Conservation (phyloP, 768 basidiomycete genomes). For the Lactarius hatsudake region DNA sequence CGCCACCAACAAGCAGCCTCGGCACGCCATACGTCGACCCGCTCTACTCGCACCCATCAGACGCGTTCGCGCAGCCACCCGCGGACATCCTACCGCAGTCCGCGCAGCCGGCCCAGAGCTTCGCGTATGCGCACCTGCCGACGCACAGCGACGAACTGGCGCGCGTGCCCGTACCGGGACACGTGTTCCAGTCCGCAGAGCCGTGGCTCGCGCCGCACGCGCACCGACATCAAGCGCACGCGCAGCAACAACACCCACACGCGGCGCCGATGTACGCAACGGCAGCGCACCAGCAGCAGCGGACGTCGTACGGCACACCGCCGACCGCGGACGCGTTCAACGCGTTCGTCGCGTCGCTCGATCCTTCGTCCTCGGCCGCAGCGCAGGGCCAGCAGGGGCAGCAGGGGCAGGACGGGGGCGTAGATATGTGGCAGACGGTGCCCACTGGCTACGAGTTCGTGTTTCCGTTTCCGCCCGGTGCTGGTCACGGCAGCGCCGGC, state of each 20-base stretch:
- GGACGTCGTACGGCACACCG: conserved; percentile 11
- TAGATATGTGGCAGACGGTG: conserved; percentile 25
- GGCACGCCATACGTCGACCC: conserved; percentile 18
- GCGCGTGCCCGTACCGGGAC: conserved; percentile 12
- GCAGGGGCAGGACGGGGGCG: conserved; percentile 4
- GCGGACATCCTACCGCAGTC: background rate
- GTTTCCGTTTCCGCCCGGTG: conserved; percentile 9
- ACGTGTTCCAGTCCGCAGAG: conserved; percentile 10
- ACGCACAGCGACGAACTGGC: conserved; percentile 25
- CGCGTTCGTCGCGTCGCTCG: conserved; percentile 10
- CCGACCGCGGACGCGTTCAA: conserved; percentile 5
- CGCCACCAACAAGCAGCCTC: conserved; percentile 19
- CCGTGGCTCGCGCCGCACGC: conserved; percentile 17
- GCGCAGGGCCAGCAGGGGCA: background rate
- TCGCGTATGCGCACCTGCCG: conserved; percentile 21
- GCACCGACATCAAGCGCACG: conserved; percentile 5
- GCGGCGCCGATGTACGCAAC: conserved; percentile 6
- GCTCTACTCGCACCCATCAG: conserved; percentile 11
- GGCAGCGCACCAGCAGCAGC: conserved; percentile 1
- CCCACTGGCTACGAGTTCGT: conserved; percentile 28
- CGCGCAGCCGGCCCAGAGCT: conserved; percentile 3
- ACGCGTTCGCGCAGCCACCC: conserved; percentile 7
- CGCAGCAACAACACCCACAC: conserved; percentile 10
- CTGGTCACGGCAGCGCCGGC: background rate
- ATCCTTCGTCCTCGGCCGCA: background rate